Conservation (phyloP, 805 yeast genomes). For the Vanderwaltozyma polyspora region DNA sequence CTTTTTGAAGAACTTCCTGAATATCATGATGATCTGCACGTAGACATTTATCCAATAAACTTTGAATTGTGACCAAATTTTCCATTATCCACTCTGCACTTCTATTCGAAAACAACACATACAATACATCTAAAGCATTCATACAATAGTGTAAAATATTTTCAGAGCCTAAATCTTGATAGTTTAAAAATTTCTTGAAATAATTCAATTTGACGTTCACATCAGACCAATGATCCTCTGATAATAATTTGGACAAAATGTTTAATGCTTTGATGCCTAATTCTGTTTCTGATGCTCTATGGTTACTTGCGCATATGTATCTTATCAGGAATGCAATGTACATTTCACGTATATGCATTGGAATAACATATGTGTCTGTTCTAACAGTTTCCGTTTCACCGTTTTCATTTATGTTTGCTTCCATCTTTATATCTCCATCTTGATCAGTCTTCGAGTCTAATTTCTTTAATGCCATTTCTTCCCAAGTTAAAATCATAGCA, state of each 20-base stretch:
- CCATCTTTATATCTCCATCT: constrained; percentile 24
- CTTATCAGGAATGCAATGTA: constrained; percentile 82
- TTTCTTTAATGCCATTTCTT: constrained; percentile 34
- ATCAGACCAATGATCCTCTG: constrained; percentile 74
- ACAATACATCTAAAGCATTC: constrained; percentile 83
- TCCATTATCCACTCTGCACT: constrained; percentile 66
- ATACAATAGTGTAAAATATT: constrained; percentile 68
- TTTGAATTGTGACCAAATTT: constrained; percentile 58
- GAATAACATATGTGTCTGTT: constrained; percentile 21
- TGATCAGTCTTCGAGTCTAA: constrained; percentile 7
- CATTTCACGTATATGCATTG: constrained; percentile 75
- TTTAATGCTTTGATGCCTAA: constrained; percentile 71
- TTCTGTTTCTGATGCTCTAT: constrained; percentile 73
- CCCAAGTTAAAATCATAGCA: constrained; percentile 81
- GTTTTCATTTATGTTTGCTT: constrained; percentile 10
- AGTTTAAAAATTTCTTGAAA: constrained; percentile 77
- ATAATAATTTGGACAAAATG: constrained; percentile 61
- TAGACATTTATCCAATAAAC: constrained; percentile 67
- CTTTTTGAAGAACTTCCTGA: constrained; percentile 73
- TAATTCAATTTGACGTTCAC: constrained; percentile 77
- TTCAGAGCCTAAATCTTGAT: constrained; percentile 61
- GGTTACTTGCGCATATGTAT: constrained; percentile 77
- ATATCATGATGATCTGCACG: constrained; percentile 76
- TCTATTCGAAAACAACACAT: constrained; percentile 73
- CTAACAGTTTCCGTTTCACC: constrained; percentile 1